Evolutionary conservation across 176 grass and related monocot species (phyloP), one percentile per base, ranked within the genome.

Genomic region (Eleusine coracana): DNA sequence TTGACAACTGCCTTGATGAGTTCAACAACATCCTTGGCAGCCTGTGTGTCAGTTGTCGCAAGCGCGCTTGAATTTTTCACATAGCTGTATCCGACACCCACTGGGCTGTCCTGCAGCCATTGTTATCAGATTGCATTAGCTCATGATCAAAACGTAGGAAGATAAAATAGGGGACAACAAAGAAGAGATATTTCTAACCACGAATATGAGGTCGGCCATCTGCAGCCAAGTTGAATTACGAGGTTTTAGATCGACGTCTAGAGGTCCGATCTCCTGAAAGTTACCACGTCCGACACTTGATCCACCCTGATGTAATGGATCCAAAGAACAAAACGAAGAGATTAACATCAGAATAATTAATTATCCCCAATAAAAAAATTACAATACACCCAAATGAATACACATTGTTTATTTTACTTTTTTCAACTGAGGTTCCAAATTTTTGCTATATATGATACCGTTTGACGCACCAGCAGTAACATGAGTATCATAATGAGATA

Each of bases 31-130:
- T 97, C 92, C 11, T 18, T 49, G 5, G 90, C 86, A 13, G 84
- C 88, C 34, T 88, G 81, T 67, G 70, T 51, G 70, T 97, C 94
- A 10, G 78, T 97, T 6, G 71, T 97, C 45, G 89, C 91, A 5
- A 97, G 75, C 6, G 88, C 38, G 68, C 71, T 87, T 61, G 83
- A 65, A 38, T 89, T 66, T 86, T 94, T 89, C 11, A 95, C 92
- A 80, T 82, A 98, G 78, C 96, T 95, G 78, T 89, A 98, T 1
- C 92, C 92, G 23, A 86, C 90, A 5, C 92, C 96, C 2, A 95
- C 96, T 0, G 92, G 96, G 87, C 95, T 98, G 87, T 98, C 96
- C 96, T 98, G 65, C 16, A 55, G 13, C 2, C 12, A 12, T 50
- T 2, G 14, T 15, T 15, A 50, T 50, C 44, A 15, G 48, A 42